Evolutionary conservation across 352 stramenopile species (phyloP).

Genomic region (Aphanomyces astaci): DNA sequence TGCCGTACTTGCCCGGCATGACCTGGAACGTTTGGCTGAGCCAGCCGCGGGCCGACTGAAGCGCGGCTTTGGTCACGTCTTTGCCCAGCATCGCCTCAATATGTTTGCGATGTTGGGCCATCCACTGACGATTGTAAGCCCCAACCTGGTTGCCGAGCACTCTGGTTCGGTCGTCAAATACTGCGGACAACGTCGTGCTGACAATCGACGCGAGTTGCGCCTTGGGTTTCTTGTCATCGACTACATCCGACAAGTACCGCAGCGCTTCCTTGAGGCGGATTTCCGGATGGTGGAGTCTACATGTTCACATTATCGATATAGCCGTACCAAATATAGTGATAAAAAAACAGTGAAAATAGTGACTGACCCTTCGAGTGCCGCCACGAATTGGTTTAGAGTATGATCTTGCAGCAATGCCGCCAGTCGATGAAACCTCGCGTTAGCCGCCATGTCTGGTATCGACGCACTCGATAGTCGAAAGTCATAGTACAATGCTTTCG

Average conservation of each 20-base stretch:
- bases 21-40: slow-evolving; percentile 63
- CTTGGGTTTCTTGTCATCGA: slow-evolving; percentile 31
- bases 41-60: slow-evolving; percentile 55
- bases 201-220: neutral
- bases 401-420: slow-evolving; percentile 46
- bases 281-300: slow-evolving; percentile 71
- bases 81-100: slow-evolving; percentile 71
- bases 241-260: slow-evolving; percentile 47
- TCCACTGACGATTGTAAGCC: slow-evolving; percentile 73
- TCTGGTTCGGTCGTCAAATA: neutral
- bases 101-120: slow-evolving; percentile 37
- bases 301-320: neutral
- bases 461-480: slow-evolving; percentile 58
- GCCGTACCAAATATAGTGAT: neutral
- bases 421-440: slow-evolving; percentile 38
- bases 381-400: slow-evolving; percentile 77
- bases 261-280: slow-evolving; percentile 73
- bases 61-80: slow-evolving; percentile 48
- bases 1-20: slow-evolving; percentile 55
- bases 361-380: slow-evolving; percentile 34
- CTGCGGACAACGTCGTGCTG: neutral
- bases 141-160: slow-evolving; percentile 53
- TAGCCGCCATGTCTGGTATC: slow-evolving; percentile 31
- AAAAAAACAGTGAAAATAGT: slow-evolving; percentile 13
- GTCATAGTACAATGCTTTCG: slow-evolving; percentile 70